Base-by-base conservation (phyloP, 202 grass and related monocot species). In the Cymbopogon flexuosus region DNA sequence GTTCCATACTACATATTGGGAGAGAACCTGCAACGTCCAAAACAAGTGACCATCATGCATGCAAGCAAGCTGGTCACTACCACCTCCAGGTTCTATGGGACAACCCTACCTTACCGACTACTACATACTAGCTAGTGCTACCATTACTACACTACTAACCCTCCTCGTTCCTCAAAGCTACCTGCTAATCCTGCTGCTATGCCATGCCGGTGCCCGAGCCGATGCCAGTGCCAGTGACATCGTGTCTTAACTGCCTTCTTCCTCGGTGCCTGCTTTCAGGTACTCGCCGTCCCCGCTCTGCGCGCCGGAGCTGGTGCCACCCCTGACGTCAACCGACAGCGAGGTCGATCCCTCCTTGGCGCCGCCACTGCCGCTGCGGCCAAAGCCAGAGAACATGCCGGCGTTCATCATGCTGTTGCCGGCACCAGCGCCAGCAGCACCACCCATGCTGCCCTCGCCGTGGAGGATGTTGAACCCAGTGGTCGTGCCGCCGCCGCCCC, bases 391-490 rank as follows among this genome's bases (percentile, higher is more conserved):
- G 70, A 95, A 99, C 24, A 97, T 79, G 73, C 92, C 79, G 23
- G 91, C 58, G 73, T 84, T 86, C 80, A 96, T 86, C 89, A 91
- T 91, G 81, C 66, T 84, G 81, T 88, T 91, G 60, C 81, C 81
- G 3, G 40, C 61, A 39, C 81, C 90, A 1, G 42, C 73, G 3
- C 84, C 83, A 30, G 70, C 80, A 52, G n/a, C 30, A 8, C 67
- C 85, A 33, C 96, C 96, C 60, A 96, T 92, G 80, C 92, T 91
- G n/a, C 87, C 81, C 75, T 99, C 96, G 3, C 90, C 90, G 21
- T 99, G 92, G 21, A 99, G 90, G 77, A 99, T 88, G 76, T 76
- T 94, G 81, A 92, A 97, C 49, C 94, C 91, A 27, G 83, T 79
- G 66, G 81, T 92, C 8, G 81, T 75, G 52, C 92, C 76, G 36